Base-by-base conservation (phyloP, 768 basidiomycete genomes). In the Suillus ampliporus region DNA sequence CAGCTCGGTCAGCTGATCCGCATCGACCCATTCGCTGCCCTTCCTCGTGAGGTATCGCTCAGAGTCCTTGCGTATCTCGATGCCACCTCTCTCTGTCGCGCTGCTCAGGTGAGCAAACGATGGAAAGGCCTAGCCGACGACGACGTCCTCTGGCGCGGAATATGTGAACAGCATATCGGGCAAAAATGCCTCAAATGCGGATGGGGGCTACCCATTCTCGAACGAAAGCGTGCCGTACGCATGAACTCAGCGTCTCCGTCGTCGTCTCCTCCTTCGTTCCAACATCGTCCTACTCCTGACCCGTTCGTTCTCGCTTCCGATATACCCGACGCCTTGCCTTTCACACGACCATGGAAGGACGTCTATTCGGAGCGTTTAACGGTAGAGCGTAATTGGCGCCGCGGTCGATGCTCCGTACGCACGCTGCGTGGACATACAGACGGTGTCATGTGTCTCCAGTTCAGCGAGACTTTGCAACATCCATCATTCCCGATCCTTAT, bases 161-260 rank as follows among this genome's bases (percentile, higher is more conserved):
- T 99, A 73, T 99, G 97, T 75, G 94, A 97, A 72, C 97, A 99
- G 74, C 97, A 99, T 65, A 99, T 99, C 60, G 97, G 97, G 21
- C 89, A 95, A 70, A 97, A 95, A 71, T 99, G 97, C 70, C 87
- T 84, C 69, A 97, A 97, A 75, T 99, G 97, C 68, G 97, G 97
- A 3, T 98, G 97, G 96, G 96, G 95, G 19, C 80, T 99, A 50
- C 97, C 97, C 17, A 82, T 97, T 40, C 82, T 99, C 23, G 93
- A 97, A 75, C 89, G 86, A 71, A 86, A 86, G 65, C 83, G 89
- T 28, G 65, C 77, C 28, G 77, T 80, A 64, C 80, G 80, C 50
- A 70, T 78, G 9, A 69, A 70, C n/a, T 80, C 78, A 7, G 67
- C 68, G 17, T 80, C 81, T 17, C 80, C 80, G 4, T 70, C 67